phyloP scores from a whole-genome alignment of 2,329 filamentous ascomycete species.

The Aspergillus sp. region DNA sequence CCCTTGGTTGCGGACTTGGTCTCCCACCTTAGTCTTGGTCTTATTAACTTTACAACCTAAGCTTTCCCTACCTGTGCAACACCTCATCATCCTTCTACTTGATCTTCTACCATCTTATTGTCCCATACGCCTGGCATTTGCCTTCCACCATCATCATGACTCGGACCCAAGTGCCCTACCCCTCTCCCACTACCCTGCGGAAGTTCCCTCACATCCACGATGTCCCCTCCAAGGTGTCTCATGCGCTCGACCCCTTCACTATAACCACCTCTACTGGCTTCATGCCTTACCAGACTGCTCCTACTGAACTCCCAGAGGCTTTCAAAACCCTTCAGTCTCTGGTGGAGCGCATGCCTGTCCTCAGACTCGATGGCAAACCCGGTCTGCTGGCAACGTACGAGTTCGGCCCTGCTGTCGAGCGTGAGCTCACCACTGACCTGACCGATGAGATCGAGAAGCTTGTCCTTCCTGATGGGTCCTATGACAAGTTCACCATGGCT shows the following conservation, averaged over 20 bases:
- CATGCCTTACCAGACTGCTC: conserved; percentile 34
- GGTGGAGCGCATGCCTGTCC: conserved; percentile 70
- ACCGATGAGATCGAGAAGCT: conserved; percentile 66
- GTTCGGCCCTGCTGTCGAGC: conserved; percentile 65
- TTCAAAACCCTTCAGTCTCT: conserved; percentile 68
- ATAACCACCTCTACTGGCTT: conserved; percentile 43
- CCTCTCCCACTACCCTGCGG: conserved; percentile 29
- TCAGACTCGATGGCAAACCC: conserved; percentile 63
- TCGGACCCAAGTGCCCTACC: conserved; percentile 20
- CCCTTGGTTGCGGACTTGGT: conserved; percentile 1
- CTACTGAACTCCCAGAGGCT: conserved; percentile 57
- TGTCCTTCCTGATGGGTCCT: conserved; percentile 40
- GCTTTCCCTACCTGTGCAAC: no score
- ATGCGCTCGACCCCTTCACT: conserved; percentile 41
- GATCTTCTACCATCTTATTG: not conserved
- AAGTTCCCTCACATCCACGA: conserved; percentile 40
- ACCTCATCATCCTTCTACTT: no score
- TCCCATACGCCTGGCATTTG: not conserved
- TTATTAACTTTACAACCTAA: no score
- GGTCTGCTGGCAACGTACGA: conserved; percentile 69
- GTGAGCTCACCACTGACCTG: conserved; percentile 63
- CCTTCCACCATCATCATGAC: conserved; percentile 26
- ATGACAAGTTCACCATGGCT: conserved; percentile 72
- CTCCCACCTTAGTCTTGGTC: no score
- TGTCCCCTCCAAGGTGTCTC: conserved; percentile 35